Evolutionary conservation across 805 yeast genomes (phyloP).

Genomic region (Debaryomyces maramus): DNA sequence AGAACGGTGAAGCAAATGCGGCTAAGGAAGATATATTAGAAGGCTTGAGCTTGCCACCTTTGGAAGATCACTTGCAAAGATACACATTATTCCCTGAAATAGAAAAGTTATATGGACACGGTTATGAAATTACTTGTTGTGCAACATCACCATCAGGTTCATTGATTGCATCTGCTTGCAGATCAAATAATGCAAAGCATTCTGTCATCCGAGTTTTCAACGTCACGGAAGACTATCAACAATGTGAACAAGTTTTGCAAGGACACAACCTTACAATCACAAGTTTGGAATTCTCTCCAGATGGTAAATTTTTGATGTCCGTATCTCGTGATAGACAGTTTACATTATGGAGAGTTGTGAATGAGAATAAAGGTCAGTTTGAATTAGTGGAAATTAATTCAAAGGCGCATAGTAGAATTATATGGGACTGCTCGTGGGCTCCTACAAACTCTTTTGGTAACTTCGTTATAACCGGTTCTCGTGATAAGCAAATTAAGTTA

Average conservation of each 20-base stretch:
- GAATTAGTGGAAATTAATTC: constrained; percentile 47
- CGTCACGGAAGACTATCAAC: constrained; percentile 55
- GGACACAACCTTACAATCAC: constrained; percentile 88
- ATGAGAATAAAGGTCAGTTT: constrained; percentile 28
- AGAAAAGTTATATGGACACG: constrained; percentile 96
- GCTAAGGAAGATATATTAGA: constrained; percentile 47
- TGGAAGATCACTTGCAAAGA: constrained; percentile 89
- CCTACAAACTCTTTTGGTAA: constrained; percentile 36
- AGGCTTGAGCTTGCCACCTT: constrained; percentile 60
- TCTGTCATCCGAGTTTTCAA: constrained; percentile 82
- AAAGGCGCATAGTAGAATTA: constrained; percentile 86
- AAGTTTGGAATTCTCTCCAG: constrained; percentile 71
- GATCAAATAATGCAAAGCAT: constrained; percentile 79
- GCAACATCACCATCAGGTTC: constrained; percentile 65
- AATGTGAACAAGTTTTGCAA: constrained; percentile 43
- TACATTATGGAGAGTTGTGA: constrained; percentile 64
- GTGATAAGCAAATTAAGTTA: constrained; percentile 77
- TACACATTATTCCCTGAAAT: constrained; percentile 93
- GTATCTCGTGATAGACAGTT: constrained; percentile 90
- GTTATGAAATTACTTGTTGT: constrained; percentile 84
- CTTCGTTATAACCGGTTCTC: constrained; percentile 77
- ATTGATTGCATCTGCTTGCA: constrained; percentile 85
- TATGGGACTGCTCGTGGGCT: constrained; percentile 95
- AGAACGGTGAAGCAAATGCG: constrained; percentile 26
- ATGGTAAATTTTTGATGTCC: constrained; percentile 61